phyloP scores from a whole-genome alignment of 352 stramenopile species.

The Aphanomyces invadans region DNA sequence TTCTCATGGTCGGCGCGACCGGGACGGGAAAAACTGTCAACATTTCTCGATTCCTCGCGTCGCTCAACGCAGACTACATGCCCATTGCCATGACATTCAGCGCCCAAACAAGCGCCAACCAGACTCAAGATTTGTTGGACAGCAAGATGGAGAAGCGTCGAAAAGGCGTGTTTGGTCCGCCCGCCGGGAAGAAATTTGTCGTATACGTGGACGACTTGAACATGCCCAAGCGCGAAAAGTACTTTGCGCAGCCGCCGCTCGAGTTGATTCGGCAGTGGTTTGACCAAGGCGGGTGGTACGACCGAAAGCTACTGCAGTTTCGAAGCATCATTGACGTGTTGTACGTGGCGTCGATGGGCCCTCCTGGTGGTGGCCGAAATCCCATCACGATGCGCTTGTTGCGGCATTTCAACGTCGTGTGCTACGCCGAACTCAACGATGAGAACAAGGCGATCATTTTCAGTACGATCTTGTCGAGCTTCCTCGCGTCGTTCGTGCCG shows the following conservation, averaged over 20 bases:
- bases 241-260: slow-evolving; percentile 91
- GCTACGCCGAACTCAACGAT: slow-evolving; percentile 86
- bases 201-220: slow-evolving; percentile 95
- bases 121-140: slow-evolving; percentile 90
- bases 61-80: slow-evolving; percentile 82
- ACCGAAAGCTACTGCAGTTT: slow-evolving; percentile 89
- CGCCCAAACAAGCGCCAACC: slow-evolving; percentile 86
- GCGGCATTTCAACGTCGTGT: slow-evolving; percentile 91
- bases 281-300: slow-evolving; percentile 91
- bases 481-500: slow-evolving; percentile 43
- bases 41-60: slow-evolving; percentile 85
- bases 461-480: slow-evolving; percentile 86
- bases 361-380: slow-evolving; percentile 87
- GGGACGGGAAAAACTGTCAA: slow-evolving; percentile 94
- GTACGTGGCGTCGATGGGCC: slow-evolving; percentile 88
- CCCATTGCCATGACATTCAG: slow-evolving; percentile 90
- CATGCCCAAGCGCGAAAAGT: slow-evolving; percentile 93
- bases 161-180: slow-evolving; percentile 89
- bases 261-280: slow-evolving; percentile 93
- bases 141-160: slow-evolving; percentile 89
- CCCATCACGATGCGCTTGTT: slow-evolving; percentile 86
- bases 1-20: slow-evolving; percentile 92
- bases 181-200: slow-evolving; percentile 88
- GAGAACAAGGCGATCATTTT: slow-evolving; percentile 89
- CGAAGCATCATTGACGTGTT: slow-evolving; percentile 82